These are phyloP conservation scores for Parascedosporium putredinis DNA, from an alignment of 2,329 filamentous ascomycete species.

Conservation along the genomic window DNA sequence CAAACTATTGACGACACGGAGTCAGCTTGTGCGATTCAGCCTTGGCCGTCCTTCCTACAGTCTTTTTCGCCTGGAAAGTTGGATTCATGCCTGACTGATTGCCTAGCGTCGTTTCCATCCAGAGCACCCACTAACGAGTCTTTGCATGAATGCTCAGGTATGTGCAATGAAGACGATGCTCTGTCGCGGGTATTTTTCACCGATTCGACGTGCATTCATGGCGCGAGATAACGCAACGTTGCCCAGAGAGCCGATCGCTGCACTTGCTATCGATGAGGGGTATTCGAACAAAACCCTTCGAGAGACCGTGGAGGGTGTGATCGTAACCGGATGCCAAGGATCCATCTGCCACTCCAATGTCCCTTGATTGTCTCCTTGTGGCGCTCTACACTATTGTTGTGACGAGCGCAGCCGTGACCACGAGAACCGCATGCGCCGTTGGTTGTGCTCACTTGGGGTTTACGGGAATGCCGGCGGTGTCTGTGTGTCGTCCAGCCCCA, in stretches of 20 bases:
- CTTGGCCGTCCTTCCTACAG: neutral
- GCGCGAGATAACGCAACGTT: neutral
- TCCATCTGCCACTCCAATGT: too few species aligned
- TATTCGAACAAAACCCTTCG: neutral
- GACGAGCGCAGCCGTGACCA: too few species aligned
- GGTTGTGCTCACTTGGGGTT: too few species aligned
- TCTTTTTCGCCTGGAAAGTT: too few species aligned
- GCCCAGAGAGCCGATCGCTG: neutral
- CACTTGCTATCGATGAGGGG: neutral
- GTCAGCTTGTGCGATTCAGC: neutral
- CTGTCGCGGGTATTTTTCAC: neutral
- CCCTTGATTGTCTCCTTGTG: neutral
- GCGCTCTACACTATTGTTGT: too few species aligned
- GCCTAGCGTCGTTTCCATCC: too few species aligned
- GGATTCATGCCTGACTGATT: neutral
- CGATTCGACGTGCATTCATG: neutral
- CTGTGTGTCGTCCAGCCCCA: neutral
- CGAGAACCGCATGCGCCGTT: too few species aligned
- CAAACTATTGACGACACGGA: neutral
- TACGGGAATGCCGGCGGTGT: conserved; percentile 1
- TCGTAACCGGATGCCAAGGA: neutral
- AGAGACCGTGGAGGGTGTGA: neutral
- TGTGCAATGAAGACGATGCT: neutral
- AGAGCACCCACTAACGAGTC: too few species aligned
- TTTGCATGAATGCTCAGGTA: neutral